Percentiles rank a stretch among this genome's conserved stretches.
phyloP scores from a whole-genome alignment of 441 rosid species.

The Breynia disticha region DNA sequence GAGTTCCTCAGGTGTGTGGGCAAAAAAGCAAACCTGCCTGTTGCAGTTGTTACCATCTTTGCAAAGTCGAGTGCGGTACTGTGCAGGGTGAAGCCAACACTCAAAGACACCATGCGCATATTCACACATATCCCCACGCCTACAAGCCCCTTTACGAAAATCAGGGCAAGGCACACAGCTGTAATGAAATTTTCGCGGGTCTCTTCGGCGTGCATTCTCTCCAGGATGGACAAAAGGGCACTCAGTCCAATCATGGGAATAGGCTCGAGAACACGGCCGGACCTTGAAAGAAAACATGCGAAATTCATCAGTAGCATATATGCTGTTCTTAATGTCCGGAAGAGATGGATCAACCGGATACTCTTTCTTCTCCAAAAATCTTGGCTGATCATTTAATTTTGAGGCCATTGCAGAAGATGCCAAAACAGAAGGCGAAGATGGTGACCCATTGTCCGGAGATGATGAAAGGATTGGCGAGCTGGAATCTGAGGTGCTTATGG shows the following conservation, averaged over 20 bases:
- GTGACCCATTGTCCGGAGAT: slow-evolving; percentile 21
- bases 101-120: slow-evolving; percentile 58
- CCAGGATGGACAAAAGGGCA: slow-evolving; percentile 62
- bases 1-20: slow-evolving; percentile 42
- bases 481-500: slow-evolving; percentile 19
- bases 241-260: slow-evolving; percentile 62
- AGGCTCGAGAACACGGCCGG: slow-evolving; percentile 51
- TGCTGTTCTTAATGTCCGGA: slow-evolving; percentile 52
- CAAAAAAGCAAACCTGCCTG: slow-evolving; percentile 51
- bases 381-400: slow-evolving; percentile 20
- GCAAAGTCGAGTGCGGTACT: slow-evolving; percentile 48
- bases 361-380: slow-evolving; percentile 35
- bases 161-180: slow-evolving; percentile 66
- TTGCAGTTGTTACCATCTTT: slow-evolving; percentile 50
- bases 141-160: slow-evolving; percentile 44
- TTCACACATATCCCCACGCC: slow-evolving; percentile 50
- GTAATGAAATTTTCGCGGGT: slow-evolving; percentile 51
- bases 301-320: slow-evolving; percentile 50
- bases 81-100: slow-evolving; percentile 58
- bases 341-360: slow-evolving; percentile 45
- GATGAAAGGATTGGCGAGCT: slow-evolving; percentile 26
- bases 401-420: slow-evolving; percentile 24
- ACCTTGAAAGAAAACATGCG: slow-evolving; percentile 55
- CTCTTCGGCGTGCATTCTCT: slow-evolving; percentile 54
- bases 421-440: slow-evolving; percentile 20